Base-by-base conservation (phyloP, 257 asterid species). In the Echites panduratus region DNA sequence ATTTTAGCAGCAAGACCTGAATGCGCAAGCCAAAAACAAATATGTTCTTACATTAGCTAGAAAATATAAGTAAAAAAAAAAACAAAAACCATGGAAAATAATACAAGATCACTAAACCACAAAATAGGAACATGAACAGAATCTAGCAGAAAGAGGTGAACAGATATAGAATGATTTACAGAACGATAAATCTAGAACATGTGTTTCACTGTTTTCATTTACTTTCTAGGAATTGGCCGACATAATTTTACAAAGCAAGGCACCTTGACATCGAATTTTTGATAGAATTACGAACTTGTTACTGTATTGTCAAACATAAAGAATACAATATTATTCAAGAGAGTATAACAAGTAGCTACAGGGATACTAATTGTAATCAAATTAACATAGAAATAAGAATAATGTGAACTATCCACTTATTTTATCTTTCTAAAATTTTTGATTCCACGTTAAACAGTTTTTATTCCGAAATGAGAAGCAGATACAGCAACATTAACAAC, bases 1-100 rank as follows among this genome's bases (percentile, higher is more conserved):
- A 92, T 73, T 84, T 92, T 91, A 70, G 98, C 98, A 72, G 97
- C 91, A 73, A 93, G 96, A 77, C 98, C 98, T 93, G 80, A 74
- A 76, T 43, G 63, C n/a, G 67, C 27, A 52, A 75, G 77, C 54
- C 66, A 57, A 50, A 63, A 53, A 53, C 20, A 14, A 52, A 5
- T 4, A 49, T 4, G 5, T 10, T 22, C 56, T 65, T 29, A 12
- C 68, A 32, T 29, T 27, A 8, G 11, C 22, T 16, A 29, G 16
- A 35, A 53, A n/a, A 45, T 45, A 24, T 44, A 2, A 66, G 57
- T 35, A 6, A 17, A 26, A 66, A 56, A 8, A 45, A 2, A 49
- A 41, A 73, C 27, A 16, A 68, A 40, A 50, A 68, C 57, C 54
- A 71, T 65, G 56, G 19, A 66, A 53, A 22, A 38, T 57, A 66